A percentile compares a stretch with the other conserved stretches of the same genome.
These are phyloP conservation scores for Nymphaea thermarum DNA, from an alignment of 164 flowering plant genomes.

Conservation along the genomic window DNA sequence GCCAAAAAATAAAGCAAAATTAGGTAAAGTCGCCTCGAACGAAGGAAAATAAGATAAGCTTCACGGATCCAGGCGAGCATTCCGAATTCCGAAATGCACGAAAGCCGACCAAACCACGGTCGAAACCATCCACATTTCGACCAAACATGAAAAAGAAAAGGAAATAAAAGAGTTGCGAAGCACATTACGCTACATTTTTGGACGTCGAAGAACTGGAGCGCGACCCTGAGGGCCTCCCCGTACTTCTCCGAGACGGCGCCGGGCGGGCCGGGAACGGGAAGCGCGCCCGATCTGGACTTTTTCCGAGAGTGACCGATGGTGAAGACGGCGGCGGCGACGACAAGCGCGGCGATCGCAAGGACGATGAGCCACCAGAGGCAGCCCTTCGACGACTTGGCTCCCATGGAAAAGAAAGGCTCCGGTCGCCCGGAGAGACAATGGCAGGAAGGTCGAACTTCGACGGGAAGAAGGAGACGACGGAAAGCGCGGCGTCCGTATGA, in stretches of 20 bases:
- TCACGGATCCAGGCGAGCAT: neutral
- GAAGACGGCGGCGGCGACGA: slow-evolving; percentile 33
- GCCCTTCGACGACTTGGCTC: slow-evolving; percentile 31
- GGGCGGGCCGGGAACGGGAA: slow-evolving; percentile 84
- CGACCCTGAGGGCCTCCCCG: slow-evolving; percentile 50
- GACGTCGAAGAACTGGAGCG: slow-evolving; percentile 76
- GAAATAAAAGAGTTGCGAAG: neutral
- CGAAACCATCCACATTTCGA: neutral
- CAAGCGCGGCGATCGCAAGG: slow-evolving; percentile 28
- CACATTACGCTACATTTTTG: slow-evolving; percentile 56
- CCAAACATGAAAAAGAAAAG: neutral
- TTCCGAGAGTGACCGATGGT: slow-evolving; percentile 20
- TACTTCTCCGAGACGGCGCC: slow-evolving; percentile 59
- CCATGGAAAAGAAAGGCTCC: slow-evolving; percentile 21
- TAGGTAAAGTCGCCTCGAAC: neutral
- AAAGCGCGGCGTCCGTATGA: neutral
- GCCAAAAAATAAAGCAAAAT: neutral
- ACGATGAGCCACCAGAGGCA: slow-evolving; percentile 54
- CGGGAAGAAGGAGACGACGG: neutral
- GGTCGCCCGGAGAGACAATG: neutral
- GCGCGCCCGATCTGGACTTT: slow-evolving; percentile 13
- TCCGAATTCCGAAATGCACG: neutral
- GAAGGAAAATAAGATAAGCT: neutral
- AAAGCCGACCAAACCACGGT: neutral
- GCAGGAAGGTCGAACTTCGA: neutral